A percentile compares a stretch with the other conserved stretches of the same genome.
Evolutionary conservation across 176 grass and related monocot species (phyloP).

Genomic region (Urochloa ruziziensis): DNA sequence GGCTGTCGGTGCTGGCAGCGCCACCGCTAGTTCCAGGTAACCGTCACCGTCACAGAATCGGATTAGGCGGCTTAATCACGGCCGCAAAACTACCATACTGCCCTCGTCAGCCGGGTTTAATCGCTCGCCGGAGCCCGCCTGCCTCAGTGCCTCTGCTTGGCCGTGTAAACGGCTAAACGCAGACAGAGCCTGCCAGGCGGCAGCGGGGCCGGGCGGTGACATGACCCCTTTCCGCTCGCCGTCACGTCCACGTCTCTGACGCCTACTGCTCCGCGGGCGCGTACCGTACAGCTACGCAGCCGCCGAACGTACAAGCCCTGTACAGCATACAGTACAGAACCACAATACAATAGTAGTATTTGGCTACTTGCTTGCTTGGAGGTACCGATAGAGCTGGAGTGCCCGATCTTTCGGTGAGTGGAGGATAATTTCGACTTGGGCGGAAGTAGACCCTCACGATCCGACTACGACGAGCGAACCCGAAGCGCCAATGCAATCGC

Average conservation of each 20-base stretch:
- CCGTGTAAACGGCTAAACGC: not conserved
- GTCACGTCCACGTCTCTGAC: conserved; percentile 14
- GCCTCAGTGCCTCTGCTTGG: not conserved
- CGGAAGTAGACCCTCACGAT: too few species aligned
- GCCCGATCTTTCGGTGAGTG: too few species aligned
- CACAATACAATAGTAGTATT: not conserved
- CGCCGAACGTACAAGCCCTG: not conserved
- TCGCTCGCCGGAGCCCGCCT: not conserved
- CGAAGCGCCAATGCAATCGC: too few species aligned
- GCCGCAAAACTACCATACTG: not conserved
- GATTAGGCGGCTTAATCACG: not conserved
- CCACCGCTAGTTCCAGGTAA: not conserved
- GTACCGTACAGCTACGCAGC: not conserved
- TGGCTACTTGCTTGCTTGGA: not conserved
- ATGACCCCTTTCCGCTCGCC: not conserved
- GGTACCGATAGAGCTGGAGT: too few species aligned
- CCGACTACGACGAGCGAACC: too few species aligned
- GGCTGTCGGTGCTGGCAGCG: conserved; percentile 22
- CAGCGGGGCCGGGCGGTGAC: not conserved
- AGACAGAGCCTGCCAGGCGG: not conserved
- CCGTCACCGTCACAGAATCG: not conserved
- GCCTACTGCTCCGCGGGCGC: not conserved
- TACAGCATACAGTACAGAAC: not conserved
- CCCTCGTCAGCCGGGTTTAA: not conserved
- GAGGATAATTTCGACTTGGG: too few species aligned